Evolutionary conservation across 2,329 filamentous ascomycete species (phyloP).

Genomic region (Fusarium liriodendri): DNA sequence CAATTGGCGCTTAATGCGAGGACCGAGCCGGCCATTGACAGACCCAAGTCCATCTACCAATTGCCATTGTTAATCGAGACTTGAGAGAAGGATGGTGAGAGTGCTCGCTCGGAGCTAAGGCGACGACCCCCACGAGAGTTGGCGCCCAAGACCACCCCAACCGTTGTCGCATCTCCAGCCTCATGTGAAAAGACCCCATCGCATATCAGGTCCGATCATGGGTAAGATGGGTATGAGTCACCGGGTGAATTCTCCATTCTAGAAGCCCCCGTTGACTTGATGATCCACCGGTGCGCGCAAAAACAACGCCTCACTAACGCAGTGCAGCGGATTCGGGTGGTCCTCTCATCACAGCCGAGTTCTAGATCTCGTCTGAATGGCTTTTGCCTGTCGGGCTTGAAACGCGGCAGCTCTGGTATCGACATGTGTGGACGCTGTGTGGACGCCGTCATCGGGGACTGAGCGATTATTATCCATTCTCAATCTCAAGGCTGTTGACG

Average conservation of each 20-base stretch:
- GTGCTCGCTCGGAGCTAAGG: not conserved
- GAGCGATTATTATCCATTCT: conserved; percentile 31
- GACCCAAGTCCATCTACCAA: not conserved
- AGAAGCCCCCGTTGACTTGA: conserved; percentile 12
- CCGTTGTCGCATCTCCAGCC: not conserved
- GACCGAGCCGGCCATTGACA: conserved; percentile 1
- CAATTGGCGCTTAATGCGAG: conserved; percentile 9
- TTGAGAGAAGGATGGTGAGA: not conserved
- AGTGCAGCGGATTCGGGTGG: conserved; percentile 32
- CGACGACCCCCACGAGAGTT: conserved; percentile 28
- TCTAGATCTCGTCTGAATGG: conserved; percentile 34
- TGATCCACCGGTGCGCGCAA: conserved; percentile 31
- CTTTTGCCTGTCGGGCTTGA: conserved; percentile 1
- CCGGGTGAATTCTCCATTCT: conserved; percentile 10
- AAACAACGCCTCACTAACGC: conserved; percentile 23
- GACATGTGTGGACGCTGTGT: conserved; percentile 5
- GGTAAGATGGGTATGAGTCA: conserved; percentile 29
- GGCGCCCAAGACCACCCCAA: conserved; percentile 5
- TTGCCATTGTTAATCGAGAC: not conserved
- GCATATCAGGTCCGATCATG: conserved; percentile 14
- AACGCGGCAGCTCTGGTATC: conserved; percentile 18
- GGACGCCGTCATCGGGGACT: conserved; percentile 21
- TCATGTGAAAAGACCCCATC: not conserved
- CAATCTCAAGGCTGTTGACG: not conserved
- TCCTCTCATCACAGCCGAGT: conserved; percentile 31